These are phyloP conservation scores for Ilex asprella DNA, from an alignment of 257 asterid species.

Conservation along the genomic window DNA sequence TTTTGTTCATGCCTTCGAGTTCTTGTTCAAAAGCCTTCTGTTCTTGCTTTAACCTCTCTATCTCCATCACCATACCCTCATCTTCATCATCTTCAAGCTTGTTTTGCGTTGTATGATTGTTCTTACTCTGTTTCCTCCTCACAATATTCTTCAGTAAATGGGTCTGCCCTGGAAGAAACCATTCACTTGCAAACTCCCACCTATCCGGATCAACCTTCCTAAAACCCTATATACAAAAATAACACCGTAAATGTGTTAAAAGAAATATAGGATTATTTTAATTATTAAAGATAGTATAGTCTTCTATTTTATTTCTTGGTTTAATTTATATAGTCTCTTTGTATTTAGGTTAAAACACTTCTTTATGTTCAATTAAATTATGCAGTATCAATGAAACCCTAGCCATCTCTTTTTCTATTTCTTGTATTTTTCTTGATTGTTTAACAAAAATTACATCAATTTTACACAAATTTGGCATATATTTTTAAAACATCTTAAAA, in stretches of 20 bases:
- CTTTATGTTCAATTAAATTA: no score
- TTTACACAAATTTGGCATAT: no score
- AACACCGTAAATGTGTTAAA: background rate
- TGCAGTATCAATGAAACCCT: no score
- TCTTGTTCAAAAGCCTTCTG: slow-evolving; percentile 55
- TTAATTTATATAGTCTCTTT: no score
- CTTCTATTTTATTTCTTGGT: no score
- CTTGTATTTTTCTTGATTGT: no score
- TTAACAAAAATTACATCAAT: no score
- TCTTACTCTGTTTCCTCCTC: slow-evolving; percentile 37
- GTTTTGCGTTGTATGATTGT: background rate
- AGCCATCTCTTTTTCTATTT: no score
- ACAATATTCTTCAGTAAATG: slow-evolving; percentile 61
- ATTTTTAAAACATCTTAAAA: no score
- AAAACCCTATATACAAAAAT: slow-evolving; percentile 50
- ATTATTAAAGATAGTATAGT: no score
- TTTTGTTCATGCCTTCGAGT: slow-evolving; percentile 56
- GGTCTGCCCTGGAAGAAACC: slow-evolving; percentile 75
- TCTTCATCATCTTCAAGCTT: slow-evolving; percentile 35
- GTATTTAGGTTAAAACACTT: no score
- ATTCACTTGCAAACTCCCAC: slow-evolving; percentile 89
- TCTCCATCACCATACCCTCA: slow-evolving; percentile 29
- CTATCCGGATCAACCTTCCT: slow-evolving; percentile 79
- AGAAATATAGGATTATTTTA: no score
- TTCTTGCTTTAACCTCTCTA: slow-evolving; percentile 49